phyloP scores from a whole-genome alignment of 805 yeast genomes.

The Saccharomyces paradoxus region DNA sequence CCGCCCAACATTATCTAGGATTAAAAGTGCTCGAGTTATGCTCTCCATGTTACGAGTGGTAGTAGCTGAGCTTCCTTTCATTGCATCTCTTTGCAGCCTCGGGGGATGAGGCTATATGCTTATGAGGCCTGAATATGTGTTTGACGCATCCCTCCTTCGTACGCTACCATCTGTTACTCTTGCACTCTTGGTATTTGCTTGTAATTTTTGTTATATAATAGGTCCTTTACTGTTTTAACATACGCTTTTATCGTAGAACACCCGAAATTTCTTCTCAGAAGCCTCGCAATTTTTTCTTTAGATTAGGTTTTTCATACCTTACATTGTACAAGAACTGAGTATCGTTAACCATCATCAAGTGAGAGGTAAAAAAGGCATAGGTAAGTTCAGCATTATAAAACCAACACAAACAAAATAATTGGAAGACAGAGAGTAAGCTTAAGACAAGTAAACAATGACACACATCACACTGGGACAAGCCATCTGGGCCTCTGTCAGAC shows the following conservation, averaged over 20 bases:
- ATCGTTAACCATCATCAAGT: not conserved
- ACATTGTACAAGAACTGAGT: not conserved
- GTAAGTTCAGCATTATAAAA: not conserved
- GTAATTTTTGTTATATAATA: not conserved
- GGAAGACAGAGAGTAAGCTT: not conserved
- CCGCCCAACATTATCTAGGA: not conserved
- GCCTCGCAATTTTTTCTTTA: not conserved
- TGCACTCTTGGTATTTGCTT: not conserved
- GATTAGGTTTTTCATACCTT: not conserved
- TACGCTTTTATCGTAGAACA: not conserved
- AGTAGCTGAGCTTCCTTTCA: not conserved
- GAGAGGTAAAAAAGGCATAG: not conserved
- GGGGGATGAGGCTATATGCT: not conserved
- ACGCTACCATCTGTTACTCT: not conserved
- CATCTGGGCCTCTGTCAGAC: slow-evolving; percentile 53
- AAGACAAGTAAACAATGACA: slow-evolving; percentile 7
- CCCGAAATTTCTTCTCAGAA: not conserved
- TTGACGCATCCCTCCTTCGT: not conserved
- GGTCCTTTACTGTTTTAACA: not conserved
- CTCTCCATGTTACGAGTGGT: not conserved
- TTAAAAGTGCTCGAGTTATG: not conserved
- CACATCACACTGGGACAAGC: slow-evolving; percentile 25
- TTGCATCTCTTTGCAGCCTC: not conserved
- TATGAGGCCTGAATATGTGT: not conserved
- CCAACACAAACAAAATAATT: not conserved